Evolutionary conservation across 2,329 filamentous ascomycete genomes (phyloP).

Genomic region (Didymella sp.): DNA sequence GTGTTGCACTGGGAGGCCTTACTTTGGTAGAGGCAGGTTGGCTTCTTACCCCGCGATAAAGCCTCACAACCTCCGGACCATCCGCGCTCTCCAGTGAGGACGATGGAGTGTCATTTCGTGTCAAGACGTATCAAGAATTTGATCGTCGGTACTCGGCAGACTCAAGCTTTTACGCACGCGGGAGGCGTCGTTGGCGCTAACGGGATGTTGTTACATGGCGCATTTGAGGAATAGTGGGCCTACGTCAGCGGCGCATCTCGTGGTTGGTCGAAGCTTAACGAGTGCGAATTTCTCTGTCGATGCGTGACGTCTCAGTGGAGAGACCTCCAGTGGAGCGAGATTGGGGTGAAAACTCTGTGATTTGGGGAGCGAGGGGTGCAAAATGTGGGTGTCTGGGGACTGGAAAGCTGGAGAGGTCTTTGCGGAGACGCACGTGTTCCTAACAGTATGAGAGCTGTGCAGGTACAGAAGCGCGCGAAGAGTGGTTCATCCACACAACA

Average conservation of each 20-base stretch:
- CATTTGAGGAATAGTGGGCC: constrained; percentile 28
- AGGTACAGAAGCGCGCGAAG: neutral
- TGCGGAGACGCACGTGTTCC: constrained; percentile 25
- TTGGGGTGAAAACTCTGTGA: constrained; percentile 20
- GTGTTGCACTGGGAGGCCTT: neutral
- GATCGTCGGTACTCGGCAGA: constrained; percentile 18
- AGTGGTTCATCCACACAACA: neutral
- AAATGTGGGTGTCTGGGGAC: constrained; percentile 19
- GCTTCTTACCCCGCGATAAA: neutral
- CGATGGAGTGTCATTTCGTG: neutral
- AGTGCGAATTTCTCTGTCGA: constrained; percentile 11
- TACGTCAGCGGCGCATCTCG: constrained; percentile 22
- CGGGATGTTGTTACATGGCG: constrained; percentile 28
- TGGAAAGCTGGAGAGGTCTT: constrained; percentile 27
- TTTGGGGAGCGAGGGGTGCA: constrained; percentile 7
- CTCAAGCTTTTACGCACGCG: constrained; percentile 26
- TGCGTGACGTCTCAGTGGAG: constrained; percentile 27
- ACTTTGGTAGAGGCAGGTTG: neutral
- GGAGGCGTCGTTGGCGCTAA: constrained; percentile 26
- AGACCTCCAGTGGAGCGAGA: constrained; percentile 9
- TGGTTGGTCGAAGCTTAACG: constrained; percentile 22
- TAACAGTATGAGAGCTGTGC: neutral
- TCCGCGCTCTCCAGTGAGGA: neutral
- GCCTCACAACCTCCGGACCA: neutral
- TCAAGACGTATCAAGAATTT: constrained; percentile 2